Conservation (phyloP, 331 rosid species). For the Telfairia occidentalis region DNA sequence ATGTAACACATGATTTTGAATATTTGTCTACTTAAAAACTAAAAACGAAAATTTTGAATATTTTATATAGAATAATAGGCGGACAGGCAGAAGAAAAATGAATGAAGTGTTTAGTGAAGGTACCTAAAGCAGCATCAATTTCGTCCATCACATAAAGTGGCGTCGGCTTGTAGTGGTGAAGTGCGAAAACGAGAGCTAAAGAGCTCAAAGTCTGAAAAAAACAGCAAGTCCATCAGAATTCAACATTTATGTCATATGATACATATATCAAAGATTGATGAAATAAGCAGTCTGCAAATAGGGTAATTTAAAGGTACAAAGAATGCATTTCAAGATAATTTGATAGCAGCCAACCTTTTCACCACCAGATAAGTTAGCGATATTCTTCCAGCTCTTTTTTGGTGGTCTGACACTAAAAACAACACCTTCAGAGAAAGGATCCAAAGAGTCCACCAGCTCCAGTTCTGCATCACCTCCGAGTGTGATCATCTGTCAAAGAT, state of each 20-base stretch:
- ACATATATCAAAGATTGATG: background rate
- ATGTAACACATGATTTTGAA: background rate
- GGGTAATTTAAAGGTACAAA: background rate
- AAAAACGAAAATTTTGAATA: constrained; percentile 5
- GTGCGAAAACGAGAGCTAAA: constrained; percentile 92
- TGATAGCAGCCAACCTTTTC: constrained; percentile 60
- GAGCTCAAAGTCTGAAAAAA: constrained; percentile 85
- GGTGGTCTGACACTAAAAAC: constrained; percentile 98
- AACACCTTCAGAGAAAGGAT: constrained; percentile 97
- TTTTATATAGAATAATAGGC: background rate
- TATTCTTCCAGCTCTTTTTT: constrained; percentile 97
- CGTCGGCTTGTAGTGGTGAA: constrained; percentile 98
- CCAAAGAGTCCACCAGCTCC: constrained; percentile 92
- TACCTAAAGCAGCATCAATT: constrained; percentile 95
- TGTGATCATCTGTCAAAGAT: constrained; percentile 64
- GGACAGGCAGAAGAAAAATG: background rate
- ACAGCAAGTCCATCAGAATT: constrained; percentile 11
- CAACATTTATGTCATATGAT: background rate
- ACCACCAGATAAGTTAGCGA: constrained; percentile 97
- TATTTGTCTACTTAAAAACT: background rate
- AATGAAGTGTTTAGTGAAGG: background rate
- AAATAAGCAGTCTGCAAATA: background rate
- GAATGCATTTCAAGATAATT: background rate
- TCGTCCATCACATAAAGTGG: constrained; percentile 98
- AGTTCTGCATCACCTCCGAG: constrained; percentile 99